Base-by-base conservation (phyloP, 2,329 filamentous ascomycete species). In the Metarhizium sp. region DNA sequence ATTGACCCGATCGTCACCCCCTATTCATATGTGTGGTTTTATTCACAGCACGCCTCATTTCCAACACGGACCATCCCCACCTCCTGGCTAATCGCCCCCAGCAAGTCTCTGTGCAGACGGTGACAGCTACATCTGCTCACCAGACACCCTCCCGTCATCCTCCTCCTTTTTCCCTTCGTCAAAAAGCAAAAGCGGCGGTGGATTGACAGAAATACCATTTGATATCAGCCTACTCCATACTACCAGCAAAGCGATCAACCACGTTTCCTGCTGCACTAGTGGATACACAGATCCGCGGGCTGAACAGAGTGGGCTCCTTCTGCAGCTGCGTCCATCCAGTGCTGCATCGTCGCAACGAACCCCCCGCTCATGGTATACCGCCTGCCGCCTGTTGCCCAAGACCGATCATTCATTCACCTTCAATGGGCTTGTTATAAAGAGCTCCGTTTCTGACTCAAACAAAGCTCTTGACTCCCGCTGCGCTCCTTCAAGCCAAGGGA, bases 341-440 rank as follows among this genome's bases (percentile, higher is more conserved):
- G 25, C 3, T 55, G 56, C 47, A 52, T 51, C 45, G 38, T 42
- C 16, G n/a, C 38, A 32, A 50, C 46, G 16, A 53, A 45, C 34
- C 32, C 42, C 46, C 42, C 42, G 48, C 55, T 50, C 52, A 48
- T 45, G 16, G 42, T 40, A 38, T 29, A 34, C 32, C 32, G 32
- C 32, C 16, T 45, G 6, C n/a, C 46, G 30, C 14, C 55, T 49
- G 42, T 50, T 52, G 56, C 56, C 56, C 56, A 53, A 53, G 25
- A 40, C 34, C 46, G 30, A 45, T 43, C 38, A 25, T 25, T 25
- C 25, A 25, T 25, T 7, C 14, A 10, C 42, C 16, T 34, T 49
- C n/a, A 13, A 55, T 51, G 51, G 29, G 47, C 50, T 51, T 53
- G 56, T 50, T 53, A 47, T 29, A 20, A 50, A 30, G 47, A n/a